A percentile compares a stretch with the other conserved stretches of the same genome.
Conservation (phyloP, 2,329 filamentous ascomycete genomes). For the Periconia sp. region DNA sequence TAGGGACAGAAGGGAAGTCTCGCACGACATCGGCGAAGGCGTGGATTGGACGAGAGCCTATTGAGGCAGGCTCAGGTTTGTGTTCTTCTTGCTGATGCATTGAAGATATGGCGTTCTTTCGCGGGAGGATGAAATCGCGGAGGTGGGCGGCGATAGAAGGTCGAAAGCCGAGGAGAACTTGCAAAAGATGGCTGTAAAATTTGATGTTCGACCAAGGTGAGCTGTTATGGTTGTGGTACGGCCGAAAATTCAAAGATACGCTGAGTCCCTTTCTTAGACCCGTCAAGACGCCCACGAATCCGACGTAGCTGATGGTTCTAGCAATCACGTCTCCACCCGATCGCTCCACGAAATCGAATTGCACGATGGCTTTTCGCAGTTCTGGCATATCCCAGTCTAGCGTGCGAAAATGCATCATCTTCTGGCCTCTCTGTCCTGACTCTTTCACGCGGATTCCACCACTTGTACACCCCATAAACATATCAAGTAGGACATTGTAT, state of each 20-base stretch:
- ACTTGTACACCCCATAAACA: constrained; percentile 70
- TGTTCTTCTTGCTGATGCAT: not conserved
- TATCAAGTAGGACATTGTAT: constrained; percentile 68
- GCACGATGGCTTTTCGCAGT: constrained; percentile 50
- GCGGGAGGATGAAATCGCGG: constrained; percentile 50
- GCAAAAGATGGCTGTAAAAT: constrained; percentile 57
- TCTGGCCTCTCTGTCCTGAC: constrained; percentile 17
- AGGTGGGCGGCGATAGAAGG: constrained; percentile 61
- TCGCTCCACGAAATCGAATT: constrained; percentile 47
- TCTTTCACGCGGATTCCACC: constrained; percentile 51
- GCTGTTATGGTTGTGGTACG: constrained; percentile 52
- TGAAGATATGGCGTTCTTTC: not conserved
- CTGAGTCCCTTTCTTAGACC: constrained; percentile 56
- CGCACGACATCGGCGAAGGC: constrained; percentile 36
- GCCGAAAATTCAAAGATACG: constrained; percentile 59
- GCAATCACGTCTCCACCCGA: constrained; percentile 49
- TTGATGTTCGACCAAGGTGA: constrained; percentile 40
- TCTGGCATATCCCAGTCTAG: constrained; percentile 56
- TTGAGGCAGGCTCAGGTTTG: constrained; percentile 1
- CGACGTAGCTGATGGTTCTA: constrained; percentile 57
- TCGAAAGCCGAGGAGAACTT: constrained; percentile 61
- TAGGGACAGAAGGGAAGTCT: constrained; percentile 46
- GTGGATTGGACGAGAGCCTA: constrained; percentile 1
- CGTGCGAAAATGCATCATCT: constrained; percentile 63
- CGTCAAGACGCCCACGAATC: constrained; percentile 59